phyloP scores from a whole-genome alignment of 23 red algal genomes.

The Cyanidioschyzon merolae region DNA sequence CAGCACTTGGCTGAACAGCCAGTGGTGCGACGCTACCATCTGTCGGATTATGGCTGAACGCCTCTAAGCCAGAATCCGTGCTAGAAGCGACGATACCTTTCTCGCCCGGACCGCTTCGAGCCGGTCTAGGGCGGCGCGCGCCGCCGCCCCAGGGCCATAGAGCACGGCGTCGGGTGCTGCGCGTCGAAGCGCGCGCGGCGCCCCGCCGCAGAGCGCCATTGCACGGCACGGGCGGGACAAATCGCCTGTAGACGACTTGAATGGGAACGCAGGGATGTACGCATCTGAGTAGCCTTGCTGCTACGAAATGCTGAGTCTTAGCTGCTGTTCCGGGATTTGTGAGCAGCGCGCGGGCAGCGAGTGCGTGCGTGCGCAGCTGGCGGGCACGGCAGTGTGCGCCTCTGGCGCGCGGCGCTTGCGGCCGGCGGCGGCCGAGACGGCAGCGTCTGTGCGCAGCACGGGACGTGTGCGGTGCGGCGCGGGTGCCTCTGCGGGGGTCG shows the following conservation, averaged over 20 bases:
- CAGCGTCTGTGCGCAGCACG: too few relatives aligned
- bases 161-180: conserved; percentile 9
- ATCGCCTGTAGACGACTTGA: conserved; percentile 16
- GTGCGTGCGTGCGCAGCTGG: background rate
- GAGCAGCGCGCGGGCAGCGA: background rate
- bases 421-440: too few relatives aligned
- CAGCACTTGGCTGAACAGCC: conserved; percentile 24
- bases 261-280: conserved; percentile 21
- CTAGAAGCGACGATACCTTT: conserved; percentile 27
- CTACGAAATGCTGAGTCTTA: conserved; percentile 20
- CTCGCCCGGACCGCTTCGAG: conserved; percentile 10
- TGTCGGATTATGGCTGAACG: conserved; percentile 43
- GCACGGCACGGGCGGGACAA: conserved; percentile 3
- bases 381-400: too few relatives aligned
- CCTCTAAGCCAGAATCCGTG: conserved; percentile 39
- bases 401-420: too few relatives aligned
- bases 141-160: conserved; percentile 16
- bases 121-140: conserved; percentile 7
- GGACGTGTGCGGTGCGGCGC: too few relatives aligned
- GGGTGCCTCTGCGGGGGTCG: too few relatives aligned
- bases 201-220: conserved; percentile 15
- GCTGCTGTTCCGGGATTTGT: conserved; percentile 1
- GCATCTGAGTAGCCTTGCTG: conserved; percentile 18
- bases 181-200: conserved; percentile 9
- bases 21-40: conserved; percentile 37